Evolutionary conservation across 306 rosid species (phyloP).

Genomic region (Purshia tridentata): DNA sequence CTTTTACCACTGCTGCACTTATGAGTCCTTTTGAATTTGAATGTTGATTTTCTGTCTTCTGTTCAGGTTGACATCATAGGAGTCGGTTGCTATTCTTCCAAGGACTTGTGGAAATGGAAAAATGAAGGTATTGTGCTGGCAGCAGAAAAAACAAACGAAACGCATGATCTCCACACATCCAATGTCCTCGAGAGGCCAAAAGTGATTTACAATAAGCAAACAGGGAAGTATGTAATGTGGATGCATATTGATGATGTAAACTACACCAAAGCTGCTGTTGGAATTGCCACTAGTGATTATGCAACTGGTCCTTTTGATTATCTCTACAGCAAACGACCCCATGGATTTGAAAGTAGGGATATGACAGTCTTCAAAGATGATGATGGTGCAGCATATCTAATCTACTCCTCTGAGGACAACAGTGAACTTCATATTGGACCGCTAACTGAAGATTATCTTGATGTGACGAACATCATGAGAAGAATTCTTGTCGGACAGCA

Average conservation of each 20-base stretch:
- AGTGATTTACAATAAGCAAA: constrained; percentile 80
- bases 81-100: constrained; percentile 96
- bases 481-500: constrained; percentile 85
- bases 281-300: constrained; percentile 72
- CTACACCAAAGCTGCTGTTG: constrained; percentile 91
- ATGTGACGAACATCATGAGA: constrained; percentile 52
- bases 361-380: constrained; percentile 95
- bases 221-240: constrained; percentile 94
- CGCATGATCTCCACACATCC: constrained; percentile 84
- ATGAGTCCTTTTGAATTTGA: neutral
- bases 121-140: constrained; percentile 87
- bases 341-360: constrained; percentile 91
- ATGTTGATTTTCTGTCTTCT: neutral
- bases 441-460: constrained; percentile 73
- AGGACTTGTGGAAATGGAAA: constrained; percentile 94
- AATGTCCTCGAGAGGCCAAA: constrained; percentile 97
- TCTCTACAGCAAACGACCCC: constrained; percentile 86
- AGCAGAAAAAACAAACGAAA: constrained; percentile 78
- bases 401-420: constrained; percentile 92
- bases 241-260: constrained; percentile 93
- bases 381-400: constrained; percentile 76
- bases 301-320: constrained; percentile 87
- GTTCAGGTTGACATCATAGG: constrained; percentile 91
- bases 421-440: constrained; percentile 96
- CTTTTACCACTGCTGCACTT: neutral